A percentile compares a stretch with the other conserved stretches of the same genome.
phyloP scores from a whole-genome alignment of 192 early-diverging fungal species.

The Mortierella hygrophila region DNA sequence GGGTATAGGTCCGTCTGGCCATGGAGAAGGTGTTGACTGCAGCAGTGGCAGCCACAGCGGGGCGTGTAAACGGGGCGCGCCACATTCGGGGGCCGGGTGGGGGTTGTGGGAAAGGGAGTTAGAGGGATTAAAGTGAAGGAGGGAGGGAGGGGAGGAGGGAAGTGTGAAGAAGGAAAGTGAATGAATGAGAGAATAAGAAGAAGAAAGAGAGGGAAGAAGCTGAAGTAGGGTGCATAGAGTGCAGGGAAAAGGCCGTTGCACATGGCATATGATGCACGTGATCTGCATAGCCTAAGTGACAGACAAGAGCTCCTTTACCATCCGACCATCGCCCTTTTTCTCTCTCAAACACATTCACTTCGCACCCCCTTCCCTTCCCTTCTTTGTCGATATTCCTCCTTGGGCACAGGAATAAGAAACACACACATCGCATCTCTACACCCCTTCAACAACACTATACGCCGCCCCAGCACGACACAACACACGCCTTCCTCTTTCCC shows the following conservation, averaged over 20 bases:
- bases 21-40: not conserved
- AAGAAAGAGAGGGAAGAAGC: not conserved
- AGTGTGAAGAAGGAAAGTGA: not conserved
- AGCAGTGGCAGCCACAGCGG: not conserved
- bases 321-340: conserved; percentile 4
- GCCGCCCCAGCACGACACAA: not conserved
- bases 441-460: not conserved
- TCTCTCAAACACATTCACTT: not conserved
- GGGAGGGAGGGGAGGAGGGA: not conserved
- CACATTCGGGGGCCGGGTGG: conserved; percentile 25
- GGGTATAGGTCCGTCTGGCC: conserved; percentile 23
- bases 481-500: not conserved
- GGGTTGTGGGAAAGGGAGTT: not conserved
- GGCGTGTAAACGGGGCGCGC: conserved; percentile 28
- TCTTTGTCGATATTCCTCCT: not conserved
- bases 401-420: not conserved
- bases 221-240: not conserved
- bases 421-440: not conserved
- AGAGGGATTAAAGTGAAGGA: not conserved
- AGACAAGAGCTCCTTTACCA: not conserved
- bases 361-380: not conserved
- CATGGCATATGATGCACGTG: not conserved
- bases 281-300: not conserved
- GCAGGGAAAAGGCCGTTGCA: not conserved
- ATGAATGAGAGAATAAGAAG: conserved; percentile 18